phyloP scores from a whole-genome alignment of 2,329 filamentous ascomycete genomes.

The Monosporascus sp. region DNA sequence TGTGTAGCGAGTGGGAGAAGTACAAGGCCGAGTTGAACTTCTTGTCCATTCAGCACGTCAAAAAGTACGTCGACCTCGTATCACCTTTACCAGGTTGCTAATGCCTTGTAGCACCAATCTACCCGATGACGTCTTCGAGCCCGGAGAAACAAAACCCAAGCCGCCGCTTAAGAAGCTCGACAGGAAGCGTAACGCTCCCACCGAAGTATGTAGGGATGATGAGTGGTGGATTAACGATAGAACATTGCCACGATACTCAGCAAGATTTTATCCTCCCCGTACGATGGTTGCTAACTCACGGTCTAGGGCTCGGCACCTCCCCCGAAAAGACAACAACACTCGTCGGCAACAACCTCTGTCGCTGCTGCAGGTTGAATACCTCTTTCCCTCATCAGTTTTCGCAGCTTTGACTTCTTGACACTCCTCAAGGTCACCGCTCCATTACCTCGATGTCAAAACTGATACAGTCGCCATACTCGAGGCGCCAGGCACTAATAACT shows the following conservation, averaged over 20 bases:
- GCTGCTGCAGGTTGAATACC: conserved; percentile 23
- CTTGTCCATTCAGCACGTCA: conserved; percentile 75
- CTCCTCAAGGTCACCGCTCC: neutral
- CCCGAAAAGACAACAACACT: conserved; percentile 28
- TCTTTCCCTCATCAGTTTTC: neutral
- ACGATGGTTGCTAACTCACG: conserved; percentile 18
- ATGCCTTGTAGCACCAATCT: conserved; percentile 64
- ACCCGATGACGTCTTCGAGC: conserved; percentile 81
- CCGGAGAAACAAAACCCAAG: conserved; percentile 67
- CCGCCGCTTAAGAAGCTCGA: conserved; percentile 46
- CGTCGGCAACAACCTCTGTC: conserved; percentile 14
- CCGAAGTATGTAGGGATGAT: conserved; percentile 27
- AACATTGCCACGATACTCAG: conserved; percentile 15
- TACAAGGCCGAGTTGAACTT: conserved; percentile 73
- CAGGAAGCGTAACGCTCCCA: conserved; percentile 45
- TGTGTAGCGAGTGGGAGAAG: conserved; percentile 69
- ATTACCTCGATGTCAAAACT: neutral
- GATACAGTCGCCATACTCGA: neutral
- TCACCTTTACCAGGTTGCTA: conserved; percentile 10
- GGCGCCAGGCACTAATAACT: neutral
- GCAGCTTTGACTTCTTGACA: neutral
- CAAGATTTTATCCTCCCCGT: conserved; percentile 4
- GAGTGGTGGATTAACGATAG: conserved; percentile 18
- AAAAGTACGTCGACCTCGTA: conserved; percentile 59
- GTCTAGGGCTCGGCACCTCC: conserved; percentile 23